Conservation (phyloP, 1,139 yeast species). For the Lodderomyces metapsilosis region DNA sequence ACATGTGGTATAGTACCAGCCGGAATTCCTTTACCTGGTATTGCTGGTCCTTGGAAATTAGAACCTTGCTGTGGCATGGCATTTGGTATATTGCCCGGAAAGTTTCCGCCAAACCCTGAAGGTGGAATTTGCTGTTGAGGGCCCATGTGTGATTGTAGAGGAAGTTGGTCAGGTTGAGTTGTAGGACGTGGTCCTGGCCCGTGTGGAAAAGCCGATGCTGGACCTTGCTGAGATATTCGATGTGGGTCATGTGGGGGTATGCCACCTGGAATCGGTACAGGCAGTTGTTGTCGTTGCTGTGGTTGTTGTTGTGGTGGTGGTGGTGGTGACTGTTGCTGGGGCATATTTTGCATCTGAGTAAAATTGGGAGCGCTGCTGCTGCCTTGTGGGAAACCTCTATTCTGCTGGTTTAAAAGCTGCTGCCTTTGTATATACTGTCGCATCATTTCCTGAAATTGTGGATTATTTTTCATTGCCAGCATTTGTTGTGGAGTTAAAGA, state of each 20-base stretch:
- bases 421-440: conserved; percentile 39
- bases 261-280: too few relatives aligned
- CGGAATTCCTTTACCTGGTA: conserved; percentile 17
- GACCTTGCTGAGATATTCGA: conserved; percentile 4
- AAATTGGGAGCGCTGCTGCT: background rate
- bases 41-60: conserved; percentile 7
- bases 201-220: background rate
- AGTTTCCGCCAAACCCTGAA: conserved; percentile 5
- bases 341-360: conserved; percentile 9
- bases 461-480: conserved; percentile 48
- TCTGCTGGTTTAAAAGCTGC: conserved; percentile 33
- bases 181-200: background rate
- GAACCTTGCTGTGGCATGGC: conserved; percentile 18
- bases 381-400: background rate
- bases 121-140: conserved; percentile 1
- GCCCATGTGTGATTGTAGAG: conserved; percentile 25
- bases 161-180: conserved; percentile 27
- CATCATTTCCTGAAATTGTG: conserved; percentile 44
- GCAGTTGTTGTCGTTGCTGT: conserved; percentile 3
- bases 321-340: conserved; percentile 4
- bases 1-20: conserved; percentile 10
- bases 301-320: conserved; percentile 7
- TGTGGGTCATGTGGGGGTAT: too few relatives aligned
- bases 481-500: conserved; percentile 46
- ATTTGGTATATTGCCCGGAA: conserved; percentile 8